These are phyloP conservation scores for Ustilago lituana DNA, from an alignment of 1,284 basidiomycete genomes.

Conservation along the genomic window DNA sequence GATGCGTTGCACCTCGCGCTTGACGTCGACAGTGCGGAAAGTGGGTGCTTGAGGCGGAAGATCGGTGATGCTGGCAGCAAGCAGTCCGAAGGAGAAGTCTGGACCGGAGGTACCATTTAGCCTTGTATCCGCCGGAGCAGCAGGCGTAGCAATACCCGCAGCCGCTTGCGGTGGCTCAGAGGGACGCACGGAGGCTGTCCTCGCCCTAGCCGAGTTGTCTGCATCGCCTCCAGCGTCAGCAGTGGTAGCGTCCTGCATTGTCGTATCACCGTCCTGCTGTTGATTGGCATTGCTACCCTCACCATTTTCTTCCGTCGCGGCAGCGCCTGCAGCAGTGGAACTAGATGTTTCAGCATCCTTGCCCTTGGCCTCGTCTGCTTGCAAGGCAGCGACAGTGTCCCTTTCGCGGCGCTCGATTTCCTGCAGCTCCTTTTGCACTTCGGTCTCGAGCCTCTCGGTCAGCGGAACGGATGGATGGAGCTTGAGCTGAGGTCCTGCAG, in stretches of 20 bases:
- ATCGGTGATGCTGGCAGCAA: slow-evolving; percentile 76
- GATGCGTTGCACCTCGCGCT: slow-evolving; percentile 88
- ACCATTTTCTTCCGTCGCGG: slow-evolving; percentile 1
- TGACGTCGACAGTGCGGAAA: slow-evolving; percentile 87
- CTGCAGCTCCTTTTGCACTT: slow-evolving; percentile 59
- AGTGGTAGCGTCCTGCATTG: slow-evolving; percentile 31
- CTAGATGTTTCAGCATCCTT: slow-evolving; percentile 25
- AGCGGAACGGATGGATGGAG: slow-evolving; percentile 60
- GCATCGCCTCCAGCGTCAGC: slow-evolving; percentile 14
- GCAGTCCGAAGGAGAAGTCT: slow-evolving; percentile 48
- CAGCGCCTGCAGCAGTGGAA: neutral
- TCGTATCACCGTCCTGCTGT: slow-evolving; percentile 36
- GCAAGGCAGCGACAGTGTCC: slow-evolving; percentile 34
- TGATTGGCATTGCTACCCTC: slow-evolving; percentile 10
- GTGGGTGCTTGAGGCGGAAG: slow-evolving; percentile 78
- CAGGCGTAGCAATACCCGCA: slow-evolving; percentile 12
- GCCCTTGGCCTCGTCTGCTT: slow-evolving; percentile 37
- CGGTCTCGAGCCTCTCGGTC: slow-evolving; percentile 58
- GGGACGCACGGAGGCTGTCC: slow-evolving; percentile 28
- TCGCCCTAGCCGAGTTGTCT: slow-evolving; percentile 11
- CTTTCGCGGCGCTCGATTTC: slow-evolving; percentile 48
- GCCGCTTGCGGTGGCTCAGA: slow-evolving; percentile 30
- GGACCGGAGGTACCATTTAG: slow-evolving; percentile 10
- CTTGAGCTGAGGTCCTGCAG: slow-evolving; percentile 64
- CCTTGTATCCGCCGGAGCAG: slow-evolving; percentile 4